A percentile compares a stretch with the other conserved stretches of the same genome.
Evolutionary conservation across 306 rosid genomes (phyloP).

Genomic region (Rubus idaeus): DNA sequence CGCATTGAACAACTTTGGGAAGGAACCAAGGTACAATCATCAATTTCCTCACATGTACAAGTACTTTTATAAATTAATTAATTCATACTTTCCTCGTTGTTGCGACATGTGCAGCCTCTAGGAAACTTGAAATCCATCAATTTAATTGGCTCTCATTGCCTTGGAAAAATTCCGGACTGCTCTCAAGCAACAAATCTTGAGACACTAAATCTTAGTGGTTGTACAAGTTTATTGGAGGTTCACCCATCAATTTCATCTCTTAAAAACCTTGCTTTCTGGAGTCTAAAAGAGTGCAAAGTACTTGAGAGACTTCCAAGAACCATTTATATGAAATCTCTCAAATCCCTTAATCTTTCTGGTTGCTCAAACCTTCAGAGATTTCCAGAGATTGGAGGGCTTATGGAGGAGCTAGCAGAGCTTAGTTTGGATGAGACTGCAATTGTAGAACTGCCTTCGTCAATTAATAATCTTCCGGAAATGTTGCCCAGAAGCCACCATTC

Average conservation of each 20-base stretch:
- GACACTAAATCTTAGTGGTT: neutral
- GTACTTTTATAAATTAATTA: no score
- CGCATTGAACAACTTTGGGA: constrained; percentile 1
- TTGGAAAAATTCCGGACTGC: constrained; percentile 17
- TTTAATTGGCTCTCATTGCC: neutral
- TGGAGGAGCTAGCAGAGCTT: neutral
- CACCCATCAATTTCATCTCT: neutral
- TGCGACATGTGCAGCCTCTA: neutral
- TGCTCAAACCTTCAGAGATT: neutral
- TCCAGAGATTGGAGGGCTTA: constrained; percentile 2
- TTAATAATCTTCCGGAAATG: constrained; percentile 5
- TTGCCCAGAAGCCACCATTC: no score
- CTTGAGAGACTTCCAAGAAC: neutral
- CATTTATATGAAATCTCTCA: neutral
- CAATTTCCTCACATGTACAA: neutral
- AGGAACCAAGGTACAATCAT: neutral
- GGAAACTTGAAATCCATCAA: neutral
- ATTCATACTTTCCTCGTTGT: neutral
- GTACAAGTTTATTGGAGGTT: constrained; percentile 3
- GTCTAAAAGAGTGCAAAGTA: neutral
- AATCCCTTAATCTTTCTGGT: neutral
- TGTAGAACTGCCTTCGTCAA: neutral
- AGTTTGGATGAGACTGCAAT: neutral
- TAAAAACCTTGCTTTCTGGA: neutral
- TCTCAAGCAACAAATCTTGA: constrained; percentile 12